phyloP scores from a whole-genome alignment of 2,329 filamentous ascomycete genomes.

The Aspergillus chevalieri region DNA sequence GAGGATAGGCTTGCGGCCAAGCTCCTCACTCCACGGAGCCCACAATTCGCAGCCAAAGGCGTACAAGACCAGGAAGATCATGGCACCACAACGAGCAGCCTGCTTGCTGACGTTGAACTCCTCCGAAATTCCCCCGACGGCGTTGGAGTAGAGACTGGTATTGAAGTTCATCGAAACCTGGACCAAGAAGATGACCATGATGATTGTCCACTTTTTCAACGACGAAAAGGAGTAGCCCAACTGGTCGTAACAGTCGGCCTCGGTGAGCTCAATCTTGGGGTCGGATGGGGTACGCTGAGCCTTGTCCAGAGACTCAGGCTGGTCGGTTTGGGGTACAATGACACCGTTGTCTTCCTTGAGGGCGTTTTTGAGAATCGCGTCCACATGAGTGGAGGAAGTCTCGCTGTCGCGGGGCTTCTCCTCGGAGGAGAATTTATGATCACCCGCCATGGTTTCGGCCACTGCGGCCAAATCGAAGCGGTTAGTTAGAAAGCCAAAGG shows the following conservation, averaged over 20 bases:
- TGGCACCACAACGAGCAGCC: slow-evolving; percentile 65
- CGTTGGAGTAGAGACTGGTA: slow-evolving; percentile 67
- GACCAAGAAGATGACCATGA: slow-evolving; percentile 66
- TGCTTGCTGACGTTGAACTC: slow-evolving; percentile 64
- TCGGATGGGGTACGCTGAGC: slow-evolving; percentile 20
- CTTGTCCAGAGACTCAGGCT: slow-evolving; percentile 14
- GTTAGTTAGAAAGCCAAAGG: no score
- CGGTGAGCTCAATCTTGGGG: slow-evolving; percentile 36
- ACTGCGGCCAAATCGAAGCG: no score
- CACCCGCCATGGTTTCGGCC: neutral
- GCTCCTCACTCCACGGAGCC: slow-evolving; percentile 81
- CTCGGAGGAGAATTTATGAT: slow-evolving; percentile 4
- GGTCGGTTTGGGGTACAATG: neutral
- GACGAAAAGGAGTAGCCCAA: slow-evolving; percentile 57
- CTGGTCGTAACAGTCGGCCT: slow-evolving; percentile 59
- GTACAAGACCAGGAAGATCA: slow-evolving; percentile 72
- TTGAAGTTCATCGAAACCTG: slow-evolving; percentile 77
- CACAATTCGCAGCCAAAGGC: slow-evolving; percentile 83
- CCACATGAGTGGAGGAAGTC: slow-evolving; percentile 28
- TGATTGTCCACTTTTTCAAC: slow-evolving; percentile 66
- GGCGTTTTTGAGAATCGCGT: slow-evolving; percentile 15
- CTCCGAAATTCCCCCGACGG: slow-evolving; percentile 56
- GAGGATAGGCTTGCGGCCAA: slow-evolving; percentile 69
- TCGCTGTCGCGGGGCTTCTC: slow-evolving; percentile 27
- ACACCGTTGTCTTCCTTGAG: neutral